Base-by-base conservation (phyloP, 208 protist species). In the Crithidia mellificae region DNA sequence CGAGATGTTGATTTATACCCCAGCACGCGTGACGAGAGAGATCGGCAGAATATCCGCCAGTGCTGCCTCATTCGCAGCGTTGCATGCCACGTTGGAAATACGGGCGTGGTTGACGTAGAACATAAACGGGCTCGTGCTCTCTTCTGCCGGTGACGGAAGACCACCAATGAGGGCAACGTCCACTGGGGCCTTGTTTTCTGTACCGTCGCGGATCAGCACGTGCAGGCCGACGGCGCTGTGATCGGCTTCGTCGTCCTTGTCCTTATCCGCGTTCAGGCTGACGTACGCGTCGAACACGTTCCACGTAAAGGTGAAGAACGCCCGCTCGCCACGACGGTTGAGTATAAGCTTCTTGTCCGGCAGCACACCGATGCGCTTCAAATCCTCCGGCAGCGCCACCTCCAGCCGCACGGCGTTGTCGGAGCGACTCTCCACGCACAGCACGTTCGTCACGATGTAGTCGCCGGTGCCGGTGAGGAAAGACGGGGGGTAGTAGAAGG, bases 401-500 rank as follows among this genome's bases (percentile, higher is more conserved):
- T 87, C 73, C 27, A 90, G 65, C 15, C 38, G 64, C 14, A 87
- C 68, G 1, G 34, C 6, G 25, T 77, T 68, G 57, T 76, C 77
- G 6, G 76, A 77, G 19, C 22, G 59, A 57, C 73, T 90, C 64
- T 85, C 80, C 39, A 90, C 65, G 47, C 68, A 84, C 41, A 93
- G 27, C 27, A 90, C 77, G 52, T 93, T 93, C 6, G 80, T 84
- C 25, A 93, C 77, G 24, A 90, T 62, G 64, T 81, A 93, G n/a
- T 63, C 64, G 17, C 82, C 82, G 22, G 55, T 70, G n/a, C 71
- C 71, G 15, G 52, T 65, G 34, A 88, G 64, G 54, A 93, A 82
- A 29, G 36, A 72, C 5, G 69, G 63, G 3, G 82, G 84, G 55
- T 81, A 93, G 74, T 85, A 89, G 32, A 88, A 70, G 14, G 73